Percentiles rank a stretch among this genome's conserved stretches.
phyloP scores from a whole-genome alignment of 352 stramenopile species.

The Phytophthora foliorum region DNA sequence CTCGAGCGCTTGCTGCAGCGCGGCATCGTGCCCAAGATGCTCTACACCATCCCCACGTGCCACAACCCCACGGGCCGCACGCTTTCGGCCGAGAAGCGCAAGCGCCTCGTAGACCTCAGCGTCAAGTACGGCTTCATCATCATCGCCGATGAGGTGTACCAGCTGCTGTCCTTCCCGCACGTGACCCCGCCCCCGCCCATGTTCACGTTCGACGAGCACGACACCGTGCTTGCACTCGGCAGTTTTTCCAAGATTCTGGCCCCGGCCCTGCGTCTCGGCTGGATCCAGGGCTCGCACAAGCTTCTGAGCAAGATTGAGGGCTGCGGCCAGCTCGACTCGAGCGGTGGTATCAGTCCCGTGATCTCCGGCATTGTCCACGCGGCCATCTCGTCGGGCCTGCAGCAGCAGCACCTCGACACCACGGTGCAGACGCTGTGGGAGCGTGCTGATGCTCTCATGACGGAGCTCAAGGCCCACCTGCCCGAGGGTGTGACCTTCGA shows the following conservation, averaged over 20 bases:
- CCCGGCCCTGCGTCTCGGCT: constrained; percentile 93
- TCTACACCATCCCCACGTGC: constrained; percentile 96
- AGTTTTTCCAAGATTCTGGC: constrained; percentile 97
- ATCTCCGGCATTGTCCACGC: constrained; percentile 91
- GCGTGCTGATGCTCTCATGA: constrained; percentile 81
- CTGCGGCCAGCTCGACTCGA: constrained; percentile 93
- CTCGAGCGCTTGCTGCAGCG: constrained; percentile 85
- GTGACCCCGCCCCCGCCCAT: constrained; percentile 85
- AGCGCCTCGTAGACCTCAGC: constrained; percentile 90
- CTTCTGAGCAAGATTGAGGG: constrained; percentile 79
- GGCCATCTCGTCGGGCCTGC: constrained; percentile 71
- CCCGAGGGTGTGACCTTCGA: constrained; percentile 77
- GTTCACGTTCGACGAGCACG: constrained; percentile 86
- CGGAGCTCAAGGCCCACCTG: constrained; percentile 71
- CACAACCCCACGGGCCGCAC: constrained; percentile 95
- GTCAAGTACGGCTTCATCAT: constrained; percentile 93
- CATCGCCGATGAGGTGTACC: constrained; percentile 96
- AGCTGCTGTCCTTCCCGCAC: constrained; percentile 94
- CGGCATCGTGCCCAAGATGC: constrained; percentile 89
- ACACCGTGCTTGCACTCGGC: constrained; percentile 89
- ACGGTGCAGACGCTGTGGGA: constrained; percentile 79
- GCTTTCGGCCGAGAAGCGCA: constrained; percentile 86
- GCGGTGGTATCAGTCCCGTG: constrained; percentile 94
- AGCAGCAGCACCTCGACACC: constrained; percentile 82
- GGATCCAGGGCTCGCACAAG: constrained; percentile 80